Percentiles rank a stretch among this genome's conserved stretches.
phyloP scores from a whole-genome alignment of 768 basidiomycete genomes.

The Dentipellis fragilis region DNA sequence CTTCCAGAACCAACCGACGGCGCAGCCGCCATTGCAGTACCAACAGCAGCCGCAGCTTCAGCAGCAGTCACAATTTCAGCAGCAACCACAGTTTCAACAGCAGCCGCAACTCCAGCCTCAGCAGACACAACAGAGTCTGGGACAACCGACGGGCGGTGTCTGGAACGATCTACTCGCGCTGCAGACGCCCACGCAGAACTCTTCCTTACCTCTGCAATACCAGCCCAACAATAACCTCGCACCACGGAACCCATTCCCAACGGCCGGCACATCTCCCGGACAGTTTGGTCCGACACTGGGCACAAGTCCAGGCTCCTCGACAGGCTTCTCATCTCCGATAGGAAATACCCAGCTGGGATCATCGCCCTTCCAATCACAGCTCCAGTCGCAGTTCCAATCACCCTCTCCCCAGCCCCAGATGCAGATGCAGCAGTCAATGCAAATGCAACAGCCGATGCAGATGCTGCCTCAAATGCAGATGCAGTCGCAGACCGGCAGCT shows the following conservation, averaged over 20 bases:
- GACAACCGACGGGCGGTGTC: constrained; percentile 5
- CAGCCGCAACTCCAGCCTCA: constrained; percentile 3
- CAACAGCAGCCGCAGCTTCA: not conserved
- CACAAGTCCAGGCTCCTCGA: not conserved
- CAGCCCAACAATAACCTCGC: constrained; percentile 13
- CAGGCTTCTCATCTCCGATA: constrained; percentile 6
- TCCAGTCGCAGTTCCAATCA: not conserved
- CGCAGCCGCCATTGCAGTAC: constrained; percentile 5
- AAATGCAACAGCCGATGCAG: constrained; percentile 6
- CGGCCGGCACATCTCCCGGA: constrained; percentile 10
- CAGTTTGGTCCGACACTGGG: constrained; percentile 13
- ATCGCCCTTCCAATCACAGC: constrained; percentile 13
- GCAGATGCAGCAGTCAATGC: constrained; percentile 3
- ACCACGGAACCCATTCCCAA: not conserved
- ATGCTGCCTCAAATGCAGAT: not conserved
- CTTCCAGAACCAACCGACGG: too few species aligned
- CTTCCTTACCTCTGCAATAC: constrained; percentile 18
- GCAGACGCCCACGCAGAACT: constrained; percentile 12
- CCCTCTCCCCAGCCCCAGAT: not conserved
- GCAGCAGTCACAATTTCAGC: not conserved
- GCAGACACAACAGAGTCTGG: not conserved
- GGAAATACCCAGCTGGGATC: not conserved
- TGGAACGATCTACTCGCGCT: constrained; percentile 19
- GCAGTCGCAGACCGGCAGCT: not conserved
- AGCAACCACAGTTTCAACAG: not conserved